Percentiles rank a stretch among this genome's conserved stretches.
These are phyloP conservation scores for Solanum arcanum DNA, from an alignment of 257 asterid genomes.

Conservation along the genomic window DNA sequence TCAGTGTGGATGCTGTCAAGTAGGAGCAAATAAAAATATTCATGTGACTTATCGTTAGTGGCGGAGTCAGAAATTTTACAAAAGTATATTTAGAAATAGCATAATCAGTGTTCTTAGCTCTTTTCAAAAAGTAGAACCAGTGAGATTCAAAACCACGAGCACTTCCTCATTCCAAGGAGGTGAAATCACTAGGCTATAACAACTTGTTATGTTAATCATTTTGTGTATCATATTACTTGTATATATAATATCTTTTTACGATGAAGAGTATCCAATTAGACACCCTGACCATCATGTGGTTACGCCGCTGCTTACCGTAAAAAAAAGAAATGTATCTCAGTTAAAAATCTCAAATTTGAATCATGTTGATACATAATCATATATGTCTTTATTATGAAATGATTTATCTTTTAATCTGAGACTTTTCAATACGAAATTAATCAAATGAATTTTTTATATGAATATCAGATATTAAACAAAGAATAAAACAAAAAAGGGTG, in stretches of 20 bases:
- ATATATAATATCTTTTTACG: too few species aligned
- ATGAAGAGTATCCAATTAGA: too few species aligned
- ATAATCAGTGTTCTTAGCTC: too few species aligned
- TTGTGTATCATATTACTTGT: too few species aligned
- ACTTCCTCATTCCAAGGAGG: too few species aligned
- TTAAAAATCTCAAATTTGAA: neutral
- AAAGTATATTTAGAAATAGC: too few species aligned
- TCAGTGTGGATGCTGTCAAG: neutral
- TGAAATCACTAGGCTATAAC: too few species aligned
- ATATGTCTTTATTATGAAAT: accelerated
- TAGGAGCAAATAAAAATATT: neutral
- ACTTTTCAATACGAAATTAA: accelerated
- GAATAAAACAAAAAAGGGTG: neutral
- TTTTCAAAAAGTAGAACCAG: too few species aligned
- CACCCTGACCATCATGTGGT: too few species aligned
- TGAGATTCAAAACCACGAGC: too few species aligned
- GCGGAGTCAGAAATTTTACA: accelerated
- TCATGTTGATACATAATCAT: accelerated
- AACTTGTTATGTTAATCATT: too few species aligned
- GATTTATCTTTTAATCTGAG: neutral
- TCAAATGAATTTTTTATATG: accelerated
- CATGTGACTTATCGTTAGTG: neutral
- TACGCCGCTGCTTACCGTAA: neutral
- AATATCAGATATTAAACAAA: accelerated
- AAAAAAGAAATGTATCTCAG: neutral